Conservation (phyloP, 2,329 filamentous ascomycete species). For the Exserohilum rostratum region DNA sequence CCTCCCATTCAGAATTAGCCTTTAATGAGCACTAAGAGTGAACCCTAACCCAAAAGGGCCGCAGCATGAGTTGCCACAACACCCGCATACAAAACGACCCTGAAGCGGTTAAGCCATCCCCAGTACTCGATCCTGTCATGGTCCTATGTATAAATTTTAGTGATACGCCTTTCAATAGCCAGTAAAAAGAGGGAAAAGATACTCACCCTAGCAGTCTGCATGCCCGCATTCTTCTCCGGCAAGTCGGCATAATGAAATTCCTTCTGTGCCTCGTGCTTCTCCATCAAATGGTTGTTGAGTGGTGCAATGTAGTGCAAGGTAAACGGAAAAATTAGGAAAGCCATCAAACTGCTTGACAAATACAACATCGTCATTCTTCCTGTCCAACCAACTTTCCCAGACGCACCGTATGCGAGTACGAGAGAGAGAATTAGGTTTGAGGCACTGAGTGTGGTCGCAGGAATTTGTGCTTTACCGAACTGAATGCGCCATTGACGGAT, state of each 20-base stretch:
- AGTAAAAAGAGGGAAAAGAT: too few species aligned
- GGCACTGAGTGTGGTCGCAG: not conserved
- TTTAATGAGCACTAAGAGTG: too few species aligned
- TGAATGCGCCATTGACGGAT: conserved; percentile 5
- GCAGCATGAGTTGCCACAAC: not conserved
- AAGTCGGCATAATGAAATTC: conserved; percentile 4
- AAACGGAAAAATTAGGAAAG: conserved; percentile 4
- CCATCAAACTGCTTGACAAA: not conserved
- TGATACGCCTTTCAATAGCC: too few species aligned
- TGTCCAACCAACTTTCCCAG: not conserved
- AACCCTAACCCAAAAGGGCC: not conserved
- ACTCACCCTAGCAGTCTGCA: conserved; percentile 7
- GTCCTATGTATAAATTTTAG: not conserved
- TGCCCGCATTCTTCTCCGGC: conserved; percentile 1
- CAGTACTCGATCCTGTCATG: conserved; percentile 6
- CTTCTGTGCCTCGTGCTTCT: not conserved
- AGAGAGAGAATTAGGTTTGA: not conserved
- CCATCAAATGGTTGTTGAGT: not conserved
- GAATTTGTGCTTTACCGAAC: not conserved
- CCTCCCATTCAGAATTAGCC: too few species aligned
- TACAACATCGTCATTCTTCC: not conserved
- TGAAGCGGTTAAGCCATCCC: conserved; percentile 4
- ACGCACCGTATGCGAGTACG: not conserved
- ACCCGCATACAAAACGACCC: not conserved
- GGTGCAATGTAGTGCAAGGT: conserved; percentile 2